Base-by-base conservation (phyloP, 805 yeast genomes). In the Saccharomycopsis sp. region DNA sequence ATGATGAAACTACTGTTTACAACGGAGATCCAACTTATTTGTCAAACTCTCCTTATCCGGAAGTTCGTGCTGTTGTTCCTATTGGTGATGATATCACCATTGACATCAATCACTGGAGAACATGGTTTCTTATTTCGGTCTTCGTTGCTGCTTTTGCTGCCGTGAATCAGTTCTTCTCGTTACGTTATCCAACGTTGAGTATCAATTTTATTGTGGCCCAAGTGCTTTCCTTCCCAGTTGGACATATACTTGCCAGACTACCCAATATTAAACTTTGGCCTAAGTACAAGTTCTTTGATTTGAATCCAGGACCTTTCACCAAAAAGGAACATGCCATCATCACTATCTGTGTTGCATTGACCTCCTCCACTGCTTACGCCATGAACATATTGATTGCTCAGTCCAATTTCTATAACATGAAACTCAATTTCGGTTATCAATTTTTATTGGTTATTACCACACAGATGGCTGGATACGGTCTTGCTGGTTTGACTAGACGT, bases 401-500 rank as follows among this genome's bases (percentile, higher is more conserved):
- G 64, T 74, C 75, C 64, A 72, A 68, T 57, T 82, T 77, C 70
- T 81, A 81, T 68, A 65, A 68, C 34, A 65, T 69, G 41, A 73
- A 73, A 57, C 73, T 73, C 58, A 79, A 78, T 46, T 71, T 76
- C 69, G 88, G 88, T 16, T 83, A 79, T 60, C 77, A 77, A 60
- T 69, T 85, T 34, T 67, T 83, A 54, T 71, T 82, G 52, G 75
- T 77, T 51, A 65, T 81, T 55, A 75, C 86, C 9, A 76, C 85
- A 37, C 89, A 85, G 67, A 73, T 81, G 63, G 73, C 85, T 53
- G 91, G 91, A 9, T 82, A 82, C 62, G 84, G 87, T 23, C 68
- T 83, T 53, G 88, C 88, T 44, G 91, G 91, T 24, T 54, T 85
- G 56, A 73, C 79, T 50, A 74, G 85, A 62, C 75, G 80, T 61